Evolutionary conservation across 2,329 filamentous ascomycete species (phyloP), one percentile per base, ranked within the genome.

Genomic region (Colletotrichum limetticola): DNA sequence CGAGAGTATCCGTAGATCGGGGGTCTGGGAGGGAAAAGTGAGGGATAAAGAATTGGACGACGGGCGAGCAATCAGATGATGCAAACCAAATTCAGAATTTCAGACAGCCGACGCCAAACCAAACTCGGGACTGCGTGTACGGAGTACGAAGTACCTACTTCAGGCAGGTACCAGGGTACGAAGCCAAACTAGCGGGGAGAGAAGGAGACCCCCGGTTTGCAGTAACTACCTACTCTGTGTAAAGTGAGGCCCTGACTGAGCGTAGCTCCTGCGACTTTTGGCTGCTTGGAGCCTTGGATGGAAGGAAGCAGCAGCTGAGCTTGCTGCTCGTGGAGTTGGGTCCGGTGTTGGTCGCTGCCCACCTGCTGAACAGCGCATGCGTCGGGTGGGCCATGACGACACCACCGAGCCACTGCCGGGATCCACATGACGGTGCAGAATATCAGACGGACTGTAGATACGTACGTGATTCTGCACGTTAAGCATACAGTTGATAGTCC

Each of bases 381-480:
- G 19, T n/a, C 42, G 42, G 42, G 69, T 72, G 65, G 52, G 19
- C 61, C 68, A 74, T 74, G 72, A 74, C 72, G 71, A 74, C 71
- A 74, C 71, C 58, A 63, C 71, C 59, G 63, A 68, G 68, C 71
- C 71, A 74, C 63, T 74, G 63, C 68, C 68, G 63, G 52, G 12
- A 32, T 30, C 63, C 68, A 63, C 52, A 14, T 28, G 19, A 16
- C 19, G 16, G 53, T 49, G 22, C 19, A 11, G 2, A 12, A 11
- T 14, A 12, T n/a, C 8, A 42, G 16, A 42, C 5, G 37, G 37
- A 42, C 37, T 42, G 37, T 42, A 19, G 14, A 16, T 6, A 42
- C 5, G 16, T 5, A 19, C 42, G 30, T 42, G 5, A 2, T 16
- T 19, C 11, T 32, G 32, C 32, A 32, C 16, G 22, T 16, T 19